Conservation (phyloP, 257 asterid species). For the Cynanchum wilfordii region DNA sequence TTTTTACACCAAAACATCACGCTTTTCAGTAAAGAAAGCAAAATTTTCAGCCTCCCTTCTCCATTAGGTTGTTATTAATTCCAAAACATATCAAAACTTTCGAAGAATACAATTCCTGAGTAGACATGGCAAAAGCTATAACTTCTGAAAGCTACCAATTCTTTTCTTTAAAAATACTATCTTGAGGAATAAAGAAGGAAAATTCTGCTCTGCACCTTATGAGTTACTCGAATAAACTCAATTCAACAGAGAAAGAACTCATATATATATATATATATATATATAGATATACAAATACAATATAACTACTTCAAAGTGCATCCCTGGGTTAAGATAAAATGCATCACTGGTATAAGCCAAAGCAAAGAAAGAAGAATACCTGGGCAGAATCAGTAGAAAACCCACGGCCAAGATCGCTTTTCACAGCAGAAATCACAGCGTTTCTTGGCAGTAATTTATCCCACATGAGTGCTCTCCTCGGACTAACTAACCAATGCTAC, state of each 20-base stretch:
- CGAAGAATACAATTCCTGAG: background rate
- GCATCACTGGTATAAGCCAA: background rate
- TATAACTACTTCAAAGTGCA: background rate
- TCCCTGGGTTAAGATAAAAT: background rate
- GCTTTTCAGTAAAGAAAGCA: background rate
- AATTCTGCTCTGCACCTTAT: background rate
- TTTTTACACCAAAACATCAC: background rate
- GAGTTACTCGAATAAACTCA: background rate
- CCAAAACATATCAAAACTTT: background rate
- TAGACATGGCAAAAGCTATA: background rate
- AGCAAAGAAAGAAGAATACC: constrained; percentile 24
- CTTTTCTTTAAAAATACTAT: too few relatives aligned
- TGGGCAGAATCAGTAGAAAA: constrained; percentile 21
- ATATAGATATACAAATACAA: background rate
- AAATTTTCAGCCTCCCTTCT: background rate
- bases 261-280: too few relatives aligned
- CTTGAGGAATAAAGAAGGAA: background rate
- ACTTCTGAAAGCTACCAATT: background rate
- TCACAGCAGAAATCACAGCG: constrained; percentile 27
- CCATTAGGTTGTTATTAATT: background rate
- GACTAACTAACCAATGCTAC: background rate
- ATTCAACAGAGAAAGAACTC: background rate
- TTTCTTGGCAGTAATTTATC: constrained; percentile 33
- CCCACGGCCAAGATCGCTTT: constrained; percentile 21
- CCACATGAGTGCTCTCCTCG: constrained; percentile 23